These are phyloP conservation scores for Sarocladium strictum DNA, from an alignment of 2,329 filamentous ascomycete species.

Conservation along the genomic window DNA sequence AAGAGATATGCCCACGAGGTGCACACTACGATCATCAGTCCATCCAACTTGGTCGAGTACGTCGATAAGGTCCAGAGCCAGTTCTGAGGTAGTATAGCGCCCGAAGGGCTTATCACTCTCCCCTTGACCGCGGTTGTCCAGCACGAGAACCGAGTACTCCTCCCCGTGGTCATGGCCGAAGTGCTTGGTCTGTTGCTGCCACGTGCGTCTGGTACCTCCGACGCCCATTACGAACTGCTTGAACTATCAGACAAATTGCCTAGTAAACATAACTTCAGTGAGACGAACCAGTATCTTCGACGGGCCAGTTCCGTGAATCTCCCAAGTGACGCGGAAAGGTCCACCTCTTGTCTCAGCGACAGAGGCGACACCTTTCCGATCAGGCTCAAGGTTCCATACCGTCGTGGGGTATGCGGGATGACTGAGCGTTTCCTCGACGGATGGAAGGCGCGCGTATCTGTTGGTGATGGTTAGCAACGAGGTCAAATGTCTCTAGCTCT, in stretches of 20 bases:
- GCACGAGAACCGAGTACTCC: slow-evolving; percentile 66
- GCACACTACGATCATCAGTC: slow-evolving; percentile 45
- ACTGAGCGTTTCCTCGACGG: slow-evolving; percentile 51
- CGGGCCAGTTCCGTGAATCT: slow-evolving; percentile 71
- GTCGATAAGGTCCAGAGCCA: slow-evolving; percentile 75
- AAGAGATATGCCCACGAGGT: slow-evolving; percentile 76
- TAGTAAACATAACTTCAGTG: neutral
- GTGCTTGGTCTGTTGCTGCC: slow-evolving; percentile 78
- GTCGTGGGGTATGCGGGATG: slow-evolving; percentile 63
- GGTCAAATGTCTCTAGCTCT: too few relatives aligned
- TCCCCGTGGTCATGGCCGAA: slow-evolving; percentile 67
- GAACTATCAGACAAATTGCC: neutral
- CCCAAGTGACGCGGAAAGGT: slow-evolving; percentile 70
- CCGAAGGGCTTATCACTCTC: slow-evolving; percentile 66
- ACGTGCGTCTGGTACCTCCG: slow-evolving; percentile 59
- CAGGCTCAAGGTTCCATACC: slow-evolving; percentile 64
- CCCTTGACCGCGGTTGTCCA: slow-evolving; percentile 84
- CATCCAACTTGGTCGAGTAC: slow-evolving; percentile 65
- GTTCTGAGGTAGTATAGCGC: slow-evolving; percentile 76
- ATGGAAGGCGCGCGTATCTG: slow-evolving; percentile 25
- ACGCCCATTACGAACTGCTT: slow-evolving; percentile 74
- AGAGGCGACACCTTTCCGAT: slow-evolving; percentile 50
- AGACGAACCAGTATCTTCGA: slow-evolving; percentile 65
- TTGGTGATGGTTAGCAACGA: neutral
- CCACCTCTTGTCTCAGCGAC: slow-evolving; percentile 69